A percentile compares a stretch with the other conserved stretches of the same genome.
Evolutionary conservation across 192 early-diverging fungal genomes (phyloP).

Genomic region (Piromyces finnis): DNA sequence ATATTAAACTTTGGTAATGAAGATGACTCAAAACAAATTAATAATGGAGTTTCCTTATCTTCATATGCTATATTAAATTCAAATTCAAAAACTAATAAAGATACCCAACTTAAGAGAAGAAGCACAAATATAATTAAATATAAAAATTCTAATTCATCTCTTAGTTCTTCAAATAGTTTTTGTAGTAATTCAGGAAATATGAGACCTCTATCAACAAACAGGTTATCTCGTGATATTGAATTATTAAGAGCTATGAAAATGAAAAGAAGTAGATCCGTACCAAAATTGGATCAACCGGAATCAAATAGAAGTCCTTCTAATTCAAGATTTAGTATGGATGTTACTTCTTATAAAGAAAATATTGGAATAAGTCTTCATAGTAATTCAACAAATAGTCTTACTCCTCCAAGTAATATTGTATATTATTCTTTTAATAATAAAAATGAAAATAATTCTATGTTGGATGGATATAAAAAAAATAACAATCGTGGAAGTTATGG

Average conservation of each 20-base stretch:
- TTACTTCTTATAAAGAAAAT: neutral
- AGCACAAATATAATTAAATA: neutral
- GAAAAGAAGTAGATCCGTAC: neutral
- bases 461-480: neutral
- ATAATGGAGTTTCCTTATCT: neutral
- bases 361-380: neutral
- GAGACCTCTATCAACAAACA: neutral
- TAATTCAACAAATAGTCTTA: neutral
- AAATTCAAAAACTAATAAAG: neutral
- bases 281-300: neutral
- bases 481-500: neutral
- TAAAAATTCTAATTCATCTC: neutral
- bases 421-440: neutral
- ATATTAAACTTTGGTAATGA: neutral
- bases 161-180: neutral
- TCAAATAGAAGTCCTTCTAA: neutral
- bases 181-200: neutral
- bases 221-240: neutral
- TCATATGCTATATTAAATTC: neutral
- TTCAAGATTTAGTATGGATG: neutral
- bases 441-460: neutral
- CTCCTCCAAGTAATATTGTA: neutral
- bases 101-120: neutral
- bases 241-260: neutral
- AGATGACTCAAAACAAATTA: neutral